Conservation (phyloP, 257 asterid genomes). For the Scutellaria minor region DNA sequence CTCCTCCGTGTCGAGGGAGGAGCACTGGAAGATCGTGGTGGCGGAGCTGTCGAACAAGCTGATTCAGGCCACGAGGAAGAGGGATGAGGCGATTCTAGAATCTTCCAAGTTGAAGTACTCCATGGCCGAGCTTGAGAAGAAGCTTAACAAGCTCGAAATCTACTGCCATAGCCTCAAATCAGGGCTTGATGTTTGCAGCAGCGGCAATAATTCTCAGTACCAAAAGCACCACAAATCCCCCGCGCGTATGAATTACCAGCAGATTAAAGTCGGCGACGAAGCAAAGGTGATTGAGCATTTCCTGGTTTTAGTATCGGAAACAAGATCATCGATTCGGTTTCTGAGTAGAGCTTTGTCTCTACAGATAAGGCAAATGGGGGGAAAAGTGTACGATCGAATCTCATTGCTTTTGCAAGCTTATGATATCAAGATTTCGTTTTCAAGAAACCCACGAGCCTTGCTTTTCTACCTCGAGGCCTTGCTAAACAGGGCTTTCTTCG, state of each 20-base stretch:
- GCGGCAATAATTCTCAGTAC: neutral
- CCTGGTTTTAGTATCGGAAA: slow-evolving; percentile 69
- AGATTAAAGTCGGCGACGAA: slow-evolving; percentile 54
- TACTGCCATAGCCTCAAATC: slow-evolving; percentile 82
- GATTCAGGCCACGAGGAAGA: slow-evolving; percentile 67
- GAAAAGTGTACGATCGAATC: slow-evolving; percentile 67
- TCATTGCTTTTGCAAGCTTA: slow-evolving; percentile 72
- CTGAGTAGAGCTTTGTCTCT: slow-evolving; percentile 63
- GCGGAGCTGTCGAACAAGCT: slow-evolving; percentile 87
- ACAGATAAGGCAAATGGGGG: slow-evolving; percentile 65
- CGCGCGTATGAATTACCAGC: slow-evolving; percentile 42
- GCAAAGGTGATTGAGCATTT: slow-evolving; percentile 70
- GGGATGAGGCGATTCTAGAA: slow-evolving; percentile 87
- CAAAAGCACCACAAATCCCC: slow-evolving; percentile 42
- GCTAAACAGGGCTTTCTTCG: slow-evolving; percentile 65
- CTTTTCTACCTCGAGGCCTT: slow-evolving; percentile 79
- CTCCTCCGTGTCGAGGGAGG: slow-evolving; percentile 52
- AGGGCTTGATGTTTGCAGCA: slow-evolving; percentile 63
- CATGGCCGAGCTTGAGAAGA: slow-evolving; percentile 89
- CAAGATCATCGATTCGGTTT: slow-evolving; percentile 67
- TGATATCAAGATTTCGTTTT: slow-evolving; percentile 67
- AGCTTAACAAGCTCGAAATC: slow-evolving; percentile 85
- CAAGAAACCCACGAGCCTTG: slow-evolving; percentile 73
- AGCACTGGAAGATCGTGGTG: slow-evolving; percentile 78
- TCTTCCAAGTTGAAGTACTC: slow-evolving; percentile 80